phyloP scores from a whole-genome alignment of 495 filamentous ascomycete species.

The Lichenothelia convexa region DNA sequence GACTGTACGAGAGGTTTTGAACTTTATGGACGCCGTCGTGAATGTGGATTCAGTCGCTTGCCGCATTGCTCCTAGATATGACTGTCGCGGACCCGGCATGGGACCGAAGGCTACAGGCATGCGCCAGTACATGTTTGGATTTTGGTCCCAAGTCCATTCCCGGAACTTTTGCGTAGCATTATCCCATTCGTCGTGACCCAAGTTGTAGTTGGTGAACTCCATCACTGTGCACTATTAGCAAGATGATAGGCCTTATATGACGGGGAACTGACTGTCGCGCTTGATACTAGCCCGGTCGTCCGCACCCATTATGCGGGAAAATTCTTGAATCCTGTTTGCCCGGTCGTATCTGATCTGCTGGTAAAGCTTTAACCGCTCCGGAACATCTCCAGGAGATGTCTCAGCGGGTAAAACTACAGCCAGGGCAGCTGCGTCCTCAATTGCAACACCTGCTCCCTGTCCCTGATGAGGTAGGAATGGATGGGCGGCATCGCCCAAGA shows the following conservation, averaged over 20 bases:
- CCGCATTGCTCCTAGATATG: constrained; percentile 12
- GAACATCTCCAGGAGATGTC: constrained; percentile 23
- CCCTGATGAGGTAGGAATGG: constrained; percentile 30
- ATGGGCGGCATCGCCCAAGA: constrained; percentile 46
- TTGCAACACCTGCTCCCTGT: constrained; percentile 19
- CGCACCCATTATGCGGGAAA: constrained; percentile 27
- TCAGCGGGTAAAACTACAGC: constrained; percentile 31
- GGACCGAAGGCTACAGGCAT: constrained; percentile 39
- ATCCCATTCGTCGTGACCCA: constrained; percentile 41
- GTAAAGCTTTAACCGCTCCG: constrained; percentile 33
- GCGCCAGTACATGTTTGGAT: constrained; percentile 27
- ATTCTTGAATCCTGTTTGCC: constrained; percentile 36
- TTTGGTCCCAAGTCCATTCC: constrained; percentile 26
- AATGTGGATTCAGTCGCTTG: constrained; percentile 24
- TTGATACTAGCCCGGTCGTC: constrained; percentile 21
- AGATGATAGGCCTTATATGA: neutral
- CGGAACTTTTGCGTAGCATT: constrained; percentile 31
- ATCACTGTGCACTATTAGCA: constrained; percentile 20
- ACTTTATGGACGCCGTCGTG: constrained; percentile 33
- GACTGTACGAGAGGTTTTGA: constrained; percentile 38
- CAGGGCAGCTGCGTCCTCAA: constrained; percentile 40
- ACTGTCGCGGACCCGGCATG: constrained; percentile 34
- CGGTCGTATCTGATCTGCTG: constrained; percentile 33
- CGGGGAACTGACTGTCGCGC: constrained; percentile 12
- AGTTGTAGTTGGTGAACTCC: constrained; percentile 34